A percentile compares a stretch with the other conserved stretches of the same genome.
Conservation (phyloP, 169 alveolate species). For the Plasmodium coatneyi region DNA sequence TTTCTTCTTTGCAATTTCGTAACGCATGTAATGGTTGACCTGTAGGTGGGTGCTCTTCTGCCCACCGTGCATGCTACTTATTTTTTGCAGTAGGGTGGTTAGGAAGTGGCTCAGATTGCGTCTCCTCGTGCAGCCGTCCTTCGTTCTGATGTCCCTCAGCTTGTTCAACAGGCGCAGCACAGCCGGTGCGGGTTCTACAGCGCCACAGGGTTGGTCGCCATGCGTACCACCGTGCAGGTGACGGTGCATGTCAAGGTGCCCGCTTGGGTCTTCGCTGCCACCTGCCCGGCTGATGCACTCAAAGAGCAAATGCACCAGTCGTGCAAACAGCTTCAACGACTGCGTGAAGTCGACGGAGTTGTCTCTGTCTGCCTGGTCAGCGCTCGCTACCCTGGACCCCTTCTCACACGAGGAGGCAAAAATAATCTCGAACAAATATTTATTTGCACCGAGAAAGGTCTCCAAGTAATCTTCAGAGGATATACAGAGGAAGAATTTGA, state of each 20-base stretch:
- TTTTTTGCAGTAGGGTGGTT: not conserved
- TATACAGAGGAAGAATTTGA: not conserved
- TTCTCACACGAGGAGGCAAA: not conserved
- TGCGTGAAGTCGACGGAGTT: not conserved
- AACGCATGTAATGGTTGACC: not conserved
- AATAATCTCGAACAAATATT: not conserved
- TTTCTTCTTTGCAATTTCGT: not conserved
- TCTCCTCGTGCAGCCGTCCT: not conserved
- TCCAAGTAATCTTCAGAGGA: conserved; percentile 20
- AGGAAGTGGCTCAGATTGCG: not conserved
- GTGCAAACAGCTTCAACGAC: not conserved
- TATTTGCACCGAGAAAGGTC: conserved; percentile 3
- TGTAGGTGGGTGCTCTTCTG: not conserved
- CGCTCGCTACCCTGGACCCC: not conserved
- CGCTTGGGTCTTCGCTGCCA: not conserved
- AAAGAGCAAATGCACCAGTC: not conserved
- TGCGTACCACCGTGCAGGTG: not conserved
- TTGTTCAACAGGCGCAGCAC: not conserved
- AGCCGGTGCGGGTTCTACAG: not conserved
- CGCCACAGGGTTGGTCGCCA: not conserved
- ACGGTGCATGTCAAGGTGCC: not conserved
- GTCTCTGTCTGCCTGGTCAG: not conserved
- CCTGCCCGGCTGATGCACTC: not conserved
- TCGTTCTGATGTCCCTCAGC: conserved; percentile 3
- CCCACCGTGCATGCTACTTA: not conserved